These are phyloP conservation scores for Sphagnum fallax DNA, from an alignment of 228 moss, liverwort and hornwort species.

Conservation along the genomic window DNA sequence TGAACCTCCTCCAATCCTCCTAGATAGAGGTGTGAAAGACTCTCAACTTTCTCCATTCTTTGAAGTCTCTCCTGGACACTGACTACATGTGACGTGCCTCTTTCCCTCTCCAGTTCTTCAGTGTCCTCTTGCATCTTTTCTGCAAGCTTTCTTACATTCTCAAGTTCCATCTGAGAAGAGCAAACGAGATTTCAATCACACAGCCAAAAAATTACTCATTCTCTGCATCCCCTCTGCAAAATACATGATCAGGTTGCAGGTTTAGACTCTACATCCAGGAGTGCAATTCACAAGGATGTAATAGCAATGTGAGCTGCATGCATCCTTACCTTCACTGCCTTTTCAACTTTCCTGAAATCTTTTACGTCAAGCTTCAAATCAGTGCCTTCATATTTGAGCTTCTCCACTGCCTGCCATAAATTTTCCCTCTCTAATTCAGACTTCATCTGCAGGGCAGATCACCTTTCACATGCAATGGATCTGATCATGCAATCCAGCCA, in stretches of 20 bases:
- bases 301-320: too few species aligned
- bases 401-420: conserved; percentile 55
- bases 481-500: conserved; percentile 2
- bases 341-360: conserved; percentile 67
- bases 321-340: conserved; percentile 39
- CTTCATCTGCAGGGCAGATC: conserved; percentile 23
- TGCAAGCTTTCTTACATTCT: conserved; percentile 39
- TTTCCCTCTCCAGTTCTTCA: conserved; percentile 68
- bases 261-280: neutral
- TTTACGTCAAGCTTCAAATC: conserved; percentile 76
- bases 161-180: conserved; percentile 39
- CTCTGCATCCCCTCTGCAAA: too few species aligned
- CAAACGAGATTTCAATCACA: too few species aligned
- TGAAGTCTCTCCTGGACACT: conserved; percentile 66
- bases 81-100: conserved; percentile 52
- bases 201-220: too few species aligned
- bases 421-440: conserved; percentile 61
- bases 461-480: conserved; percentile 37
- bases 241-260: too few species aligned
- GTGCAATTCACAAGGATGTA: too few species aligned
- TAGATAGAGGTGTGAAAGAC: conserved; percentile 80
- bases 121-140: conserved; percentile 60
- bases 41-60: conserved; percentile 88
- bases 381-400: conserved; percentile 65
- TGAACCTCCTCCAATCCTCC: conserved; percentile 92